phyloP scores from a whole-genome alignment of 805 yeast species.

The Yamadazyma nakazawae region DNA sequence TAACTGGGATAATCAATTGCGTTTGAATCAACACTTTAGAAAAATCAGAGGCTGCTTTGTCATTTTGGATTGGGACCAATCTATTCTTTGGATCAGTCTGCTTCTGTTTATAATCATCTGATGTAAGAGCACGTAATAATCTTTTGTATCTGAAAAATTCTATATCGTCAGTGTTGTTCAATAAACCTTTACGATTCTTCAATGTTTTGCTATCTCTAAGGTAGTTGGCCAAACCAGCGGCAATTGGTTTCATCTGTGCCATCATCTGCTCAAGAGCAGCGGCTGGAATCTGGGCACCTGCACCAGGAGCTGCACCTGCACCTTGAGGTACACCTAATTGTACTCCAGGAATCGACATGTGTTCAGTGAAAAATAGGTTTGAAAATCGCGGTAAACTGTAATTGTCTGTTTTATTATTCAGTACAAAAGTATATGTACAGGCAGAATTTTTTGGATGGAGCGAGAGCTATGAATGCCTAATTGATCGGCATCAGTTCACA shows the following conservation, averaged over 20 bases:
- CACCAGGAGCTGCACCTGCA: conserved; percentile 3
- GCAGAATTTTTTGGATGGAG: not conserved
- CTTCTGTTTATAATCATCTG: conserved; percentile 62
- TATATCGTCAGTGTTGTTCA: conserved; percentile 60
- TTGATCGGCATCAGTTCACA: no score
- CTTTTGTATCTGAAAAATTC: conserved; percentile 90
- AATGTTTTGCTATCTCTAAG: conserved; percentile 63
- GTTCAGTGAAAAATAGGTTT: not conserved
- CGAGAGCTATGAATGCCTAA: no score
- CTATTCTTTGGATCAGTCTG: conserved; percentile 45
- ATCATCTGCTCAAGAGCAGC: conserved; percentile 11
- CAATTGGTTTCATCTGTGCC: conserved; percentile 42
- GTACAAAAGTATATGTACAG: not conserved
- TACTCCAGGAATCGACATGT: conserved; percentile 16
- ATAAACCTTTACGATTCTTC: conserved; percentile 80
- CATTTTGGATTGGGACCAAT: conserved; percentile 42
- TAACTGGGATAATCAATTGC: conserved; percentile 72
- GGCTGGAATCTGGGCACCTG: conserved; percentile 1
- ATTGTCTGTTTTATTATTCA: not conserved
- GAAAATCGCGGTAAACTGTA: not conserved
- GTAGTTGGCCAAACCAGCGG: conserved; percentile 67
- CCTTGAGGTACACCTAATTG: conserved; percentile 14
- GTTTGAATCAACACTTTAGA: conserved; percentile 68
- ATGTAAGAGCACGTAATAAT: conserved; percentile 69
- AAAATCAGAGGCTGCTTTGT: conserved; percentile 55